Evolutionary conservation across 306 rosid species (phyloP), one percentile per base, ranked within the genome.

Genomic region (Quercus wislizeni): DNA sequence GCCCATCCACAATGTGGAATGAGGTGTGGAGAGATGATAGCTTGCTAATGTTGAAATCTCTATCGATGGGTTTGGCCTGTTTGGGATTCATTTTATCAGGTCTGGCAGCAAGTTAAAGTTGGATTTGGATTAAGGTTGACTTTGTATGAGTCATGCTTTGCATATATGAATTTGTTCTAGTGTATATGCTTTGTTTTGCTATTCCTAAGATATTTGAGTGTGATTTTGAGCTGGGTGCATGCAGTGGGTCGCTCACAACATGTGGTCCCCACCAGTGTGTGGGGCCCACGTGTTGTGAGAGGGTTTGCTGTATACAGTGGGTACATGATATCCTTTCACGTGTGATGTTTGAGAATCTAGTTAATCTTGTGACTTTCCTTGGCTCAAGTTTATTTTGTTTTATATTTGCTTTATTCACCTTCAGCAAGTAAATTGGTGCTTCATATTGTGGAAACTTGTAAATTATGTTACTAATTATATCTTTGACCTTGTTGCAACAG

Each of bases 401-500:
- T 23, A 59, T 9, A 25, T 59, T 21, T 23, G 7, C 30, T 59
- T 23, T 25, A 23, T 58, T n/a, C 28, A 5, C 28, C 6, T 21
- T 58, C 2, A 23, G 30, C 31, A 23, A 23, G 65, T 59, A 59
- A 20, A 23, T 11, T 12, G 30, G 28, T 59, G 65, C 31, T 59
- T 59, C 6, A 23, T 23, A 23, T 18, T 6, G 23, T 31, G 72
- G 51, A 8, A 35, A 35, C 27, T n/a, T 4, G 31, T 35, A 9
- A 18, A 68, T 35, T 38, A 0, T 19, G 51, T 19, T 68, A 21
- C 72, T 67, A 52, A 64, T 61, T 17, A 9, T 52, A 30, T 31
- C 74, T 35, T 67, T n/a, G 63, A 65, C n/a, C 55, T 35, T 80
- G 52, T 75, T 82, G 59, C 56, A 49, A 64, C 88, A 95, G 99